phyloP scores from a whole-genome alignment of 805 yeast genomes.

The Scheffersomyces lignosus region DNA sequence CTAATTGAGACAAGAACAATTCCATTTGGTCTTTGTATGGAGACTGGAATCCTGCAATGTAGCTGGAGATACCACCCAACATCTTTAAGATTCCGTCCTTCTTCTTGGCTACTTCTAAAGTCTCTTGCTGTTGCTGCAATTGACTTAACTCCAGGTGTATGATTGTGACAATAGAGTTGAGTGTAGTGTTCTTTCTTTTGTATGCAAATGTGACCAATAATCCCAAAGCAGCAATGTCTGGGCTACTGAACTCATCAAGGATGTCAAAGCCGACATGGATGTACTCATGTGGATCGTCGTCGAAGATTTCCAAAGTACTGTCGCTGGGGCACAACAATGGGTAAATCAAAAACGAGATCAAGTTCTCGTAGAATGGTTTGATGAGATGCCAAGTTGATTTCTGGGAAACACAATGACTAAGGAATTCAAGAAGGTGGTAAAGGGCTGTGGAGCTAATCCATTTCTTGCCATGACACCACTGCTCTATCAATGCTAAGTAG shows the following conservation, averaged over 20 bases:
- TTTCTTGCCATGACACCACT: slow-evolving; percentile 63
- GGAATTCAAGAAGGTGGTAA: slow-evolving; percentile 53
- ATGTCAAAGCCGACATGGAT: slow-evolving; percentile 62
- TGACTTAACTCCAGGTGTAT: slow-evolving; percentile 48
- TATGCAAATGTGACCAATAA: slow-evolving; percentile 71
- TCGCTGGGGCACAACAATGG: slow-evolving; percentile 74
- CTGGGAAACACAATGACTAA: slow-evolving; percentile 58
- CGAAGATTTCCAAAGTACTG: slow-evolving; percentile 70
- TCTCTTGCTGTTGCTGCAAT: slow-evolving; percentile 35
- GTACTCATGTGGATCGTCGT: slow-evolving; percentile 86
- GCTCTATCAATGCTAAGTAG: slow-evolving; percentile 64
- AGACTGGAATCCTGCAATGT: slow-evolving; percentile 53
- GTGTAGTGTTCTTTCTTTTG: slow-evolving; percentile 59
- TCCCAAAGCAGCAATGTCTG: slow-evolving; percentile 78
- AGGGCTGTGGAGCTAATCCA: slow-evolving; percentile 74
- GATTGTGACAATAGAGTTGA: slow-evolving; percentile 62
- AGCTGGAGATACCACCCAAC: slow-evolving; percentile 68
- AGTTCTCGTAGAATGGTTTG: slow-evolving; percentile 61
- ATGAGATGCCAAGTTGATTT: slow-evolving; percentile 64
- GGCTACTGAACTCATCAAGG: slow-evolving; percentile 59
- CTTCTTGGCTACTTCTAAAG: slow-evolving; percentile 53
- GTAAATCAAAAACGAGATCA: slow-evolving; percentile 70
- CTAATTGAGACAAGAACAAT: slow-evolving; percentile 56
- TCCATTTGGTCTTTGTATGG: slow-evolving; percentile 68
- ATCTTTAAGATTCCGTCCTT: slow-evolving; percentile 81